Evolutionary conservation across 768 basidiomycete species (phyloP).

Genomic region (Trametes gibbosa): DNA sequence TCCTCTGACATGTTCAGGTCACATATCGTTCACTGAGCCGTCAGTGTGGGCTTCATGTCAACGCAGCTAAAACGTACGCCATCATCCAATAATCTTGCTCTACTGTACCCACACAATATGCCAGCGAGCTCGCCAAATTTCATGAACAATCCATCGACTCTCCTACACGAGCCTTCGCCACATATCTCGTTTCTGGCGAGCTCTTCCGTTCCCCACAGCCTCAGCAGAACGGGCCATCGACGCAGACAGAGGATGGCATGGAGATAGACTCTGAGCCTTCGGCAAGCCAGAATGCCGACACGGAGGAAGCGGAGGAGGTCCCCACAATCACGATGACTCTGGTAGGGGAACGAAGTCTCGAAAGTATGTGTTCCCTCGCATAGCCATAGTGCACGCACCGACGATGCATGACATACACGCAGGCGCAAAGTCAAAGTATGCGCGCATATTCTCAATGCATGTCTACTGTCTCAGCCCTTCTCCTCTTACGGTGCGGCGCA

Average conservation of each 20-base stretch:
- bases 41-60: slow-evolving; percentile 68
- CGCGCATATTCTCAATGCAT: slow-evolving; percentile 52
- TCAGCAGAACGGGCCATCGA: neutral
- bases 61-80: slow-evolving; percentile 71
- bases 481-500: slow-evolving; percentile 53
- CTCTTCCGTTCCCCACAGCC: slow-evolving; percentile 20
- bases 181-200: slow-evolving; percentile 69
- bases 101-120: too few relatives aligned
- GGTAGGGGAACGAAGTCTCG: slow-evolving; percentile 61
- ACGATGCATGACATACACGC: neutral
- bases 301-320: slow-evolving; percentile 42
- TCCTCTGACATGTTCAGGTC: slow-evolving; percentile 45
- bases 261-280: slow-evolving; percentile 42
- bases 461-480: slow-evolving; percentile 74
- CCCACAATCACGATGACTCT: slow-evolving; percentile 50
- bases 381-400: neutral
- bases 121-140: slow-evolving; percentile 63
- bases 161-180: slow-evolving; percentile 52
- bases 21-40: slow-evolving; percentile 78
- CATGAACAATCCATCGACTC: slow-evolving; percentile 43
- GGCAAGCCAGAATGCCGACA: slow-evolving; percentile 17
- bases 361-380: slow-evolving; percentile 45
- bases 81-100: neutral
- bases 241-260: slow-evolving; percentile 26
- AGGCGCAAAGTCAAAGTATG: slow-evolving; percentile 57